phyloP scores from a whole-genome alignment of 352 stramenopile genomes.

The Nothophytophthora sp. region DNA sequence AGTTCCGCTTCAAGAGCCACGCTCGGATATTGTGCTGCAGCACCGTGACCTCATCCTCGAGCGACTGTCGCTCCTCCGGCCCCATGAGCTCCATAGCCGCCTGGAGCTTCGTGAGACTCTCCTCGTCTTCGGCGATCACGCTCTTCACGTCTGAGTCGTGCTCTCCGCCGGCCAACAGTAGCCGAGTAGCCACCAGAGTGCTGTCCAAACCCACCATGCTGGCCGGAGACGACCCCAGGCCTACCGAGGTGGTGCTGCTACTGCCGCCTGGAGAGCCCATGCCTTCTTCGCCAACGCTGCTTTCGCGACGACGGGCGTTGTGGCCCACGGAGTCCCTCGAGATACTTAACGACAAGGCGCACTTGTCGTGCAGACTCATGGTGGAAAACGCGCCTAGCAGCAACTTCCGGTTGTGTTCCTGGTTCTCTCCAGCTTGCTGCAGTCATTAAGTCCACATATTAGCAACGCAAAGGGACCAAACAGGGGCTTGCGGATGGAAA shows the following conservation, averaged over 20 bases:
- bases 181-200: slow-evolving; percentile 20
- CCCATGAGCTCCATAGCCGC: slow-evolving; percentile 88
- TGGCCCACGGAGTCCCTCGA: slow-evolving; percentile 50
- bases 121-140: slow-evolving; percentile 83
- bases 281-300: slow-evolving; percentile 58
- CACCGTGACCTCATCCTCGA: slow-evolving; percentile 87
- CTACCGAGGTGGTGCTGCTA: slow-evolving; percentile 24
- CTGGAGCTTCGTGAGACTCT: slow-evolving; percentile 70
- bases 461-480: slow-evolving; percentile 2
- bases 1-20: slow-evolving; percentile 90
- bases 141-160: slow-evolving; percentile 81
- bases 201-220: slow-evolving; percentile 28
- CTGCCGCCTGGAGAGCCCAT: slow-evolving; percentile 20
- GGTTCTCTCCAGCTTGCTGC: slow-evolving; percentile 61
- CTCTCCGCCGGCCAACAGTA: slow-evolving; percentile 38
- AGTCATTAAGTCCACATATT: slow-evolving; percentile 1
- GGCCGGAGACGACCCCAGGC: slow-evolving; percentile 23
- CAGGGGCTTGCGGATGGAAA: too few relatives aligned
- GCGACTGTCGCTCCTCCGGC: slow-evolving; percentile 75
- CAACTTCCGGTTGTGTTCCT: slow-evolving; percentile 85
- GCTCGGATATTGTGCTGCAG: slow-evolving; percentile 87
- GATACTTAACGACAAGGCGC: slow-evolving; percentile 78
- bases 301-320: slow-evolving; percentile 44
- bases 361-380: slow-evolving; percentile 90
- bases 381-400: slow-evolving; percentile 84